Evolutionary conservation across 805 yeast genomes (phyloP), one percentile per base, ranked within the genome.

Genomic region (Wickerhamiella shivajii): DNA sequence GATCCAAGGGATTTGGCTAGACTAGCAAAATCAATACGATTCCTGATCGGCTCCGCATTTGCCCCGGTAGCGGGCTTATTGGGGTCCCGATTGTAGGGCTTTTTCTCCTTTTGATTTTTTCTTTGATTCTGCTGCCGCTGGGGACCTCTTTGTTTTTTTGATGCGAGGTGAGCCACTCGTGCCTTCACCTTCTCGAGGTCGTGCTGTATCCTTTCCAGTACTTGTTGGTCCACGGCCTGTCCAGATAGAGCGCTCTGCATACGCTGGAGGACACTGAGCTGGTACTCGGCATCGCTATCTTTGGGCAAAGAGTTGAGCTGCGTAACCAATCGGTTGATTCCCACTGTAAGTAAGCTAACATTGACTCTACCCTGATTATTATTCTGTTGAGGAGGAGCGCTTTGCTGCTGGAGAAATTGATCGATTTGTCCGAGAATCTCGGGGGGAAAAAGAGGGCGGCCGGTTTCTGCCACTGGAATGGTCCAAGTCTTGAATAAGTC

Each of bases 401-500:
- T 34, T 24, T 6, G 17, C 10, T 32, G 33, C 10, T 38, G 39
- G 37, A 92, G 57, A 50, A 84, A 90, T 27, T 59, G 63, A 44
- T 81, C 93, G 37, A 90, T 78, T 47, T 66, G 70, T 18, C 69
- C 70, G 42, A 85, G 60, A 25, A 79, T 76, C 4, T 70, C 75
- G 22, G 59, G 62, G 10, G 81, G 77, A 51, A 92, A 85, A 28
- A 90, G 59, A 4, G 85, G 78, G 29, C 66, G 50, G 6, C 71
- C 72, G n/a, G 77, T 65, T 26, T 68, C 62, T 2, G 71, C 60
- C 31, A 67, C 71, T 20, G 85, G 48, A 3, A 38, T 71, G 29
- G 78, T 75, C 99, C 99, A 90, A 12, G 94, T 80, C 50, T 74
- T 74, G 57, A 80, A 87, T 41, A 90, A 58, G 42, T 74, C 76